A percentile compares a stretch with the other conserved stretches of the same genome.
phyloP scores from a whole-genome alignment of 768 basidiomycete genomes.

The Cyclocybe aegerita region DNA sequence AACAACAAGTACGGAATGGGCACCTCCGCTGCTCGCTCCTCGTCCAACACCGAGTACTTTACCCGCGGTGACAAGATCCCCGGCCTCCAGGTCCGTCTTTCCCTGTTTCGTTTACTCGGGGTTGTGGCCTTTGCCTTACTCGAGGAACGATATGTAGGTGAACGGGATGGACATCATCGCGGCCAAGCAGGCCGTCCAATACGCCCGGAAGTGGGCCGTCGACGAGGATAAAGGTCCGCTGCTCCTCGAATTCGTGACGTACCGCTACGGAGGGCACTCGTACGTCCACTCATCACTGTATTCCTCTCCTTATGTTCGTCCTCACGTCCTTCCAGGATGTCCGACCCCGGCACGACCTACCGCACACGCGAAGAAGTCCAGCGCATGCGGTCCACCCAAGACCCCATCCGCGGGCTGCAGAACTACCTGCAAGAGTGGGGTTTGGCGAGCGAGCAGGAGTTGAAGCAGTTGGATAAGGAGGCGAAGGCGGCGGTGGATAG shows the following conservation, averaged over 20 bases:
- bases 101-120: too few species aligned
- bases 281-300: constrained; percentile 50
- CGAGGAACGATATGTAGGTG: too few species aligned
- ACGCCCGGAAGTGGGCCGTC: constrained; percentile 85
- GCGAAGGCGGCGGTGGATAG: too few species aligned
- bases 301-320: too few species aligned
- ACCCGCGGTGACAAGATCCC: constrained; percentile 97
- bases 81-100: constrained; percentile 78
- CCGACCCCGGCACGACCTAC: constrained; percentile 98
- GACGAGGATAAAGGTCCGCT: constrained; percentile 86
- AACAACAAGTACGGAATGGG: constrained; percentile 99
- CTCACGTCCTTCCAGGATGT: constrained; percentile 85
- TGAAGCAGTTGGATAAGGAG: constrained; percentile 84
- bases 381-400: constrained; percentile 91
- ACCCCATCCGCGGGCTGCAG: constrained; percentile 94
- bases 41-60: constrained; percentile 93
- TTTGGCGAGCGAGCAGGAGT: constrained; percentile 81
- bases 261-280: constrained; percentile 98
- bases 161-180: constrained; percentile 99
- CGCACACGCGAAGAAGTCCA: constrained; percentile 98
- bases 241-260: constrained; percentile 94
- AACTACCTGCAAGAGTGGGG: constrained; percentile 95
- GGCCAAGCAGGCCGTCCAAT: constrained; percentile 77
- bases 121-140: too few species aligned
- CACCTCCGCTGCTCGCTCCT: constrained; percentile 91